These are phyloP conservation scores for Lipomyces yamadae DNA, from an alignment of 805 yeast species.

Conservation along the genomic window DNA sequence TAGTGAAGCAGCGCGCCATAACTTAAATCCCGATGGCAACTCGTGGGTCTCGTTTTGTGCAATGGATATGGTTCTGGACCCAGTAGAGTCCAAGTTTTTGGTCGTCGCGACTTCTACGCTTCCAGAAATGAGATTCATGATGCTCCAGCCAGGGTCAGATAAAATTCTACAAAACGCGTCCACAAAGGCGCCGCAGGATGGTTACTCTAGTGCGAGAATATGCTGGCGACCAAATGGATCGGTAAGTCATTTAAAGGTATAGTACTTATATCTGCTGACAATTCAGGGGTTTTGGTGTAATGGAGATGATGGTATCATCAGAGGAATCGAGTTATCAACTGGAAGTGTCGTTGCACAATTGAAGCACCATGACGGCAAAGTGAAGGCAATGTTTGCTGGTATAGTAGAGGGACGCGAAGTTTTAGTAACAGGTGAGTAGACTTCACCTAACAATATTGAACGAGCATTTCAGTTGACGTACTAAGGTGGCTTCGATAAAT, in stretches of 20 bases:
- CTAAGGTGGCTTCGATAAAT: constrained; percentile 53
- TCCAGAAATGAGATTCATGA: constrained; percentile 73
- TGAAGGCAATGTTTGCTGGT: constrained; percentile 52
- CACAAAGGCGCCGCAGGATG: constrained; percentile 70
- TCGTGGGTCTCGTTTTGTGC: constrained; percentile 39
- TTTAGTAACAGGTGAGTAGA: constrained; percentile 50
- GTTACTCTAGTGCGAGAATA: constrained; percentile 59
- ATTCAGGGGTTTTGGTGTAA: constrained; percentile 64
- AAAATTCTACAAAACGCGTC: constrained; percentile 52
- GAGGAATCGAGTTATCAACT: constrained; percentile 61
- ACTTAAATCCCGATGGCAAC: constrained; percentile 36
- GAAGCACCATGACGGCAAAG: constrained; percentile 53
- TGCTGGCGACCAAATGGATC: constrained; percentile 51
- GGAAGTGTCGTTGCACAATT: constrained; percentile 48
- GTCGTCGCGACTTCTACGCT: constrained; percentile 76
- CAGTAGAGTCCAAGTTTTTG: constrained; percentile 42
- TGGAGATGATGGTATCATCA: constrained; percentile 68
- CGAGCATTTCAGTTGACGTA: background rate
- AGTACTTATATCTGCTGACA: background rate
- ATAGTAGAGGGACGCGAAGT: constrained; percentile 46
- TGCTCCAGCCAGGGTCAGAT: constrained; percentile 47
- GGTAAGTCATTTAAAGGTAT: constrained; percentile 9
- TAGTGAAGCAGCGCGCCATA: constrained; percentile 35
- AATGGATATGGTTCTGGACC: constrained; percentile 35
- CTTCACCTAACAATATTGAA: background rate